These are phyloP conservation scores for Arthrobotrys musiformis DNA, from an alignment of 2,329 filamentous ascomycete genomes.

Conservation along the genomic window DNA sequence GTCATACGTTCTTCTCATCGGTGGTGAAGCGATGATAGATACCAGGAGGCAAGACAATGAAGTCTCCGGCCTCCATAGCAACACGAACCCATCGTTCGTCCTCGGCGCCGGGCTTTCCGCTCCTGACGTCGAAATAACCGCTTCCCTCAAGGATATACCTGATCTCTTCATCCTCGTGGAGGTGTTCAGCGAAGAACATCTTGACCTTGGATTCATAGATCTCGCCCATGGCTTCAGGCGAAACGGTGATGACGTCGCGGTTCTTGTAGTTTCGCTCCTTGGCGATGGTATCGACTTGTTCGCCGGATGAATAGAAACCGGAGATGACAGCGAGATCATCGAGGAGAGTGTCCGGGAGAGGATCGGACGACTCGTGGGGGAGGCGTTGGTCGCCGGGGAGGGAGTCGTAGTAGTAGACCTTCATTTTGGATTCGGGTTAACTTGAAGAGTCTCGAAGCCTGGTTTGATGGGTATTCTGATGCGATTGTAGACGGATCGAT, in stretches of 20 bases:
- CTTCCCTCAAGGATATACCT: constrained; percentile 88
- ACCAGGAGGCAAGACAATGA: constrained; percentile 91
- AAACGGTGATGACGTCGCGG: constrained; percentile 91
- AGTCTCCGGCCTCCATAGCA: constrained; percentile 81
- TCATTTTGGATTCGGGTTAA: constrained; percentile 23
- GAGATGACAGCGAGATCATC: constrained; percentile 82
- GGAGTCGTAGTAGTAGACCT: constrained; percentile 51
- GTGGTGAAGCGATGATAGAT: constrained; percentile 99
- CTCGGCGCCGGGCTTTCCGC: constrained; percentile 65
- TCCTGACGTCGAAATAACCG: constrained; percentile 91
- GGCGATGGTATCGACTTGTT: constrained; percentile 79
- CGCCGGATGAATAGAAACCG: constrained; percentile 73
- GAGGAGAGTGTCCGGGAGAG: constrained; percentile 74
- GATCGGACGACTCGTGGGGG: constrained; percentile 83
- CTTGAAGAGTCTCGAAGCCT: neutral
- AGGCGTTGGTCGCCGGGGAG: constrained; percentile 89
- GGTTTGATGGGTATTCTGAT: neutral
- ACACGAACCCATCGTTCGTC: constrained; percentile 91
- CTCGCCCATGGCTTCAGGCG: constrained; percentile 83
- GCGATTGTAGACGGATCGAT: neutral
- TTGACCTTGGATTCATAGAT: constrained; percentile 94
- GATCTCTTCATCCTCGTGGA: constrained; percentile 99
- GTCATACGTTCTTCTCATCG: constrained; percentile 84
- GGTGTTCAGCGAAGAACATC: constrained; percentile 91
- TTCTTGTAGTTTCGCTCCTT: constrained; percentile 85